A percentile compares a stretch with the other conserved stretches of the same genome.
These are phyloP conservation scores for Telopea speciosissima DNA, from an alignment of 177 flowering plant genomes.

Conservation along the genomic window DNA sequence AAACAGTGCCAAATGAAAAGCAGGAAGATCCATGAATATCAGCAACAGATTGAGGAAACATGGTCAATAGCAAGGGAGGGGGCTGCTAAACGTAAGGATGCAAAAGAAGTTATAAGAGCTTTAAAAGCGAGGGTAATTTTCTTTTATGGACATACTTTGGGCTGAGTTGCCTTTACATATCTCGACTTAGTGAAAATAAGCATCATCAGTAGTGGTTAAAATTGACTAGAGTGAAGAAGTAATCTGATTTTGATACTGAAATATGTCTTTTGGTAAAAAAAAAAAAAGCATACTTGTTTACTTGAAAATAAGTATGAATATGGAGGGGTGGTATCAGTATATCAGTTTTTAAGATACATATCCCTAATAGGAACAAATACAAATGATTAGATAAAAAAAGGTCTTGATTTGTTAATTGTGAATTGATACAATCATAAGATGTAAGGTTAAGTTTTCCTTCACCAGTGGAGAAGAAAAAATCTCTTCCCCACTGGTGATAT, in stretches of 20 bases:
- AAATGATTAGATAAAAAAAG: no score
- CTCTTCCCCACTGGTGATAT: no score
- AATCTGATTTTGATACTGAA: neutral
- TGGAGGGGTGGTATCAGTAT: no score
- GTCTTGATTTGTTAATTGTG: no score
- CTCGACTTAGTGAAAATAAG: neutral
- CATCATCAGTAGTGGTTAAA: neutral
- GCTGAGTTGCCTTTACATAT: neutral
- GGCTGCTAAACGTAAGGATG: conserved; percentile 57
- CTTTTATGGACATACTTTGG: neutral
- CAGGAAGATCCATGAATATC: conserved; percentile 44
- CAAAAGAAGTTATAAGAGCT: conserved; percentile 55
- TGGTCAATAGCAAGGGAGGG: conserved; percentile 57
- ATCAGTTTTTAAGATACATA: no score
- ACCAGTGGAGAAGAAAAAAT: no score
- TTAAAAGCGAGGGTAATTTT: conserved; percentile 40
- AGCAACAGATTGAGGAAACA: conserved; percentile 36
- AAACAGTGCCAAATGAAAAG: conserved; percentile 34
- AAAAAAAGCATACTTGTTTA: no score
- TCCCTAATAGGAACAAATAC: no score
- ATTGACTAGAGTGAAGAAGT: neutral
- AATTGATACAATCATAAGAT: no score
- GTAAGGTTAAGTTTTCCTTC: no score
- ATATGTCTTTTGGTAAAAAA: neutral
- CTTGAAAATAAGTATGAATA: no score